Evolutionary conservation across 148 eudicot genomes (phyloP).

Genomic region (Rhododendron molle): DNA sequence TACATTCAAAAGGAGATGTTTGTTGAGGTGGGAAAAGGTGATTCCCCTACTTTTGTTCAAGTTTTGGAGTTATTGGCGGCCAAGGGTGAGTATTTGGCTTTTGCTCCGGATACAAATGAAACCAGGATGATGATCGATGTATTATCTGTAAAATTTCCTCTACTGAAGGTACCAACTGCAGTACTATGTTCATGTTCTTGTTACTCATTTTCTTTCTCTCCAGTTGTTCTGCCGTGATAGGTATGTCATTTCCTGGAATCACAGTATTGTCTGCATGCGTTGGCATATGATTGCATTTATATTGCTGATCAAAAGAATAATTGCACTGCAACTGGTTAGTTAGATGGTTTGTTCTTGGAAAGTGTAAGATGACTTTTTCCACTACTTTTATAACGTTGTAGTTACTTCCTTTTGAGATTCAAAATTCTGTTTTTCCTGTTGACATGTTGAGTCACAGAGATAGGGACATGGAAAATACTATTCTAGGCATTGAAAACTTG

Average conservation of each 20-base stretch:
- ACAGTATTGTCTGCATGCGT: background rate
- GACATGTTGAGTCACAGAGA: background rate
- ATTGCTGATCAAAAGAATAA: background rate
- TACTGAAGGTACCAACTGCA: slow-evolving; percentile 56
- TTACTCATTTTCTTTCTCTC: background rate
- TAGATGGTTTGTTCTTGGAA: slow-evolving; percentile 2
- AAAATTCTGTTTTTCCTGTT: background rate
- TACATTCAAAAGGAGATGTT: slow-evolving; percentile 76
- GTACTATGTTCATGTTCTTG: background rate
- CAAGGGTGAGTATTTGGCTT: slow-evolving; percentile 72
- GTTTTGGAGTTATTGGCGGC: slow-evolving; percentile 52
- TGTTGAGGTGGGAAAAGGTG: slow-evolving; percentile 81
- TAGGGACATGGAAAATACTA: background rate
- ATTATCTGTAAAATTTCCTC: slow-evolving; percentile 71
- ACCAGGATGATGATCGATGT: slow-evolving; percentile 68
- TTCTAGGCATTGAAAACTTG: background rate
- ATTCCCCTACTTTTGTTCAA: slow-evolving; percentile 66
- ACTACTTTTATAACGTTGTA: background rate
- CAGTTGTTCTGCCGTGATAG: background rate
- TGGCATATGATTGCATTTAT: background rate
- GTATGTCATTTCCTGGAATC: background rate
- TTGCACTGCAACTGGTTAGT: background rate
- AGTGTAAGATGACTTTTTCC: background rate
- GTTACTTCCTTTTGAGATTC: background rate
- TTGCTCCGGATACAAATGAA: slow-evolving; percentile 79